Conservation (phyloP, 2,329 filamentous ascomycete species). For the Ophiocordyceps camponoti-leonardi region DNA sequence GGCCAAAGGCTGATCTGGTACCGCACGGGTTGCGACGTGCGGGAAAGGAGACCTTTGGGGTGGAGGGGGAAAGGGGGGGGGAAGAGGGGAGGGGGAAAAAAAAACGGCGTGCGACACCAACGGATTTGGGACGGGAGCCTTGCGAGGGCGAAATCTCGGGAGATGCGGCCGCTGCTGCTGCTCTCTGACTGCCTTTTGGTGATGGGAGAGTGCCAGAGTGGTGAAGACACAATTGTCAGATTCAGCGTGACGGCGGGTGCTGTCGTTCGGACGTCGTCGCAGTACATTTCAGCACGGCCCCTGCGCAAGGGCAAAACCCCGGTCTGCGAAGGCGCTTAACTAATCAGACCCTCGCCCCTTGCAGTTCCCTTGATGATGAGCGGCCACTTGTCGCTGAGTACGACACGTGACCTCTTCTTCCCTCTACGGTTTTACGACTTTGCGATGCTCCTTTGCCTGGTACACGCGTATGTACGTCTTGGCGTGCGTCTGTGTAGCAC, state of each 20-base stretch:
- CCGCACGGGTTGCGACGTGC: too few relatives aligned
- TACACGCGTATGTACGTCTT: neutral
- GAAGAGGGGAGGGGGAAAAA: neutral
- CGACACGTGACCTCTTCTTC: too few relatives aligned
- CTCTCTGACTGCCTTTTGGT: conserved; percentile 25
- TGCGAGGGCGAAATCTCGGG: conserved; percentile 40
- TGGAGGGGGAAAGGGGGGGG: neutral
- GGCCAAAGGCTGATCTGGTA: neutral
- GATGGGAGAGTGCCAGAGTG: too few relatives aligned
- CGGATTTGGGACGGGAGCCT: conserved; percentile 37
- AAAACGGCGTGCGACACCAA: conserved; percentile 33
- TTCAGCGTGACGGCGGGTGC: conserved; percentile 31
- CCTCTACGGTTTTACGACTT: too few relatives aligned
- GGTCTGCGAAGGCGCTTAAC: conserved; percentile 5
- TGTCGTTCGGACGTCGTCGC: conserved; percentile 17
- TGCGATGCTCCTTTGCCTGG: too few relatives aligned
- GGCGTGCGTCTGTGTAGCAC: too few relatives aligned
- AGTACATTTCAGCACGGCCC: conserved; percentile 27
- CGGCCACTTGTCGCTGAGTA: too few relatives aligned
- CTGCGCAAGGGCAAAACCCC: conserved; percentile 10
- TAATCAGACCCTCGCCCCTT: conserved; percentile 5
- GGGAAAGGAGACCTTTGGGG: neutral
- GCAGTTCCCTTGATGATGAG: neutral
- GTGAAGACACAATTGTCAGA: conserved; percentile 34
- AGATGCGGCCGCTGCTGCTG: conserved; percentile 35